Conservation (phyloP, 1,139 yeast species). For the Yamadazyma songkhlaensis region DNA sequence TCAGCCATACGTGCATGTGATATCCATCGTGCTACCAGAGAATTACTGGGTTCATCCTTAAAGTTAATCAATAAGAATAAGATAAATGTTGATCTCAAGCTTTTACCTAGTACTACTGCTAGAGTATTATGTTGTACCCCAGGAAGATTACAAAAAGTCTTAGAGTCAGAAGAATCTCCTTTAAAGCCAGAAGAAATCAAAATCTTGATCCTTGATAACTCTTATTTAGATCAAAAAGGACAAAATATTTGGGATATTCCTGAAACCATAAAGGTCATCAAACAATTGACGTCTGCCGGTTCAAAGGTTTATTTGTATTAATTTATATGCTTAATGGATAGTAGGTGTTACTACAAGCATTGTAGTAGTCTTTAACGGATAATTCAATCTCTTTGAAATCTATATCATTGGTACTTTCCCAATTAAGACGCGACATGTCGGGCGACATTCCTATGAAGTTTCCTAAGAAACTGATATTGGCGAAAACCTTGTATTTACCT, state of each 20-base stretch:
- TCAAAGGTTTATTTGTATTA: conserved; percentile 51
- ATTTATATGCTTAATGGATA: conserved; percentile 24
- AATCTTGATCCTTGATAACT: conserved; percentile 59
- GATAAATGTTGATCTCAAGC: conserved; percentile 53
- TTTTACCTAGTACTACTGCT: conserved; percentile 47
- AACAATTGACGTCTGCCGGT: conserved; percentile 38
- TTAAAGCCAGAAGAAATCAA: conserved; percentile 48
- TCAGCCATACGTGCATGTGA: conserved; percentile 78
- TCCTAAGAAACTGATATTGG: conserved; percentile 1
- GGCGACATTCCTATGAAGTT: background rate
- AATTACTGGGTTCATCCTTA: conserved; percentile 53
- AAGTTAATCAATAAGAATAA: conserved; percentile 69
- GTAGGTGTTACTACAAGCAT: conserved; percentile 28
- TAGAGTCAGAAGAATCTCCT: conserved; percentile 37
- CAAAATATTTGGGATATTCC: conserved; percentile 63
- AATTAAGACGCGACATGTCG: conserved; percentile 2
- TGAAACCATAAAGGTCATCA: conserved; percentile 43
- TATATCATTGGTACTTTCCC: conserved; percentile 12
- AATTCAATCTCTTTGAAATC: conserved; percentile 17
- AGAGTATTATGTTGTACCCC: conserved; percentile 65
- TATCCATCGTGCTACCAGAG: conserved; percentile 58
- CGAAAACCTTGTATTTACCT: background rate
- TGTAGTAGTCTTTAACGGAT: conserved; percentile 29
- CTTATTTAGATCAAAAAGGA: conserved; percentile 60
- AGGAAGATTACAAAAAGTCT: conserved; percentile 53